A percentile compares a stretch with the other conserved stretches of the same genome.
These are phyloP conservation scores for Papiliotrema fonsecae DNA, from an alignment of 1,284 basidiomycete species.

Conservation along the genomic window DNA sequence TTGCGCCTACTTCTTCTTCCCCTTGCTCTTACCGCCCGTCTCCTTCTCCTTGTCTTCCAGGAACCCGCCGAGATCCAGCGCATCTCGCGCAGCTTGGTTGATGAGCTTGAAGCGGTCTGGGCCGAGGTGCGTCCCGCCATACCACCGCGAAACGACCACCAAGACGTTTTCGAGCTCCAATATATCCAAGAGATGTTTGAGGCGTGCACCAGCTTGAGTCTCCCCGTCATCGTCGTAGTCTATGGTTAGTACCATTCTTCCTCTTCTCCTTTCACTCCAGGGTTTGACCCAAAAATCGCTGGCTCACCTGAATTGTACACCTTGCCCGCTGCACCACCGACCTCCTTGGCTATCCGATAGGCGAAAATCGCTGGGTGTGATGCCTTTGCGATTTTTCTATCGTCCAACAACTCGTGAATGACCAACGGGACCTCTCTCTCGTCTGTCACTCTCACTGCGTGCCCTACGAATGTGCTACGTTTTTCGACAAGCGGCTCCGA, in stretches of 20 bases:
- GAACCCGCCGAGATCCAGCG: constrained; percentile 65
- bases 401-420: constrained; percentile 65
- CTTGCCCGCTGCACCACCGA: constrained; percentile 35
- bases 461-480: constrained; percentile 75
- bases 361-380: constrained; percentile 86
- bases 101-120: constrained; percentile 90
- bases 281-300: background rate
- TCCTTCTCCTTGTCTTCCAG: constrained; percentile 19
- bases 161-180: constrained; percentile 65
- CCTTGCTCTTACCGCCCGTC: constrained; percentile 11
- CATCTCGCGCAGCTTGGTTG: constrained; percentile 81
- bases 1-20: constrained; percentile 2
- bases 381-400: constrained; percentile 57
- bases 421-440: constrained; percentile 72
- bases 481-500: constrained; percentile 75
- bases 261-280: background rate
- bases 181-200: constrained; percentile 83
- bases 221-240: constrained; percentile 94
- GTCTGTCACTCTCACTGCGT: constrained; percentile 71
- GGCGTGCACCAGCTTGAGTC: constrained; percentile 76
- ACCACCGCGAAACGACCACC: constrained; percentile 62
- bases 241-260: constrained; percentile 33
- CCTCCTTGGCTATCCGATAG: constrained; percentile 49
- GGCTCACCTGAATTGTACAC: constrained; percentile 37
- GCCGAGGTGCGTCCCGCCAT: constrained; percentile 62